phyloP scores from a whole-genome alignment of 2,329 filamentous ascomycete species.

The Stylonectria norvegica region DNA sequence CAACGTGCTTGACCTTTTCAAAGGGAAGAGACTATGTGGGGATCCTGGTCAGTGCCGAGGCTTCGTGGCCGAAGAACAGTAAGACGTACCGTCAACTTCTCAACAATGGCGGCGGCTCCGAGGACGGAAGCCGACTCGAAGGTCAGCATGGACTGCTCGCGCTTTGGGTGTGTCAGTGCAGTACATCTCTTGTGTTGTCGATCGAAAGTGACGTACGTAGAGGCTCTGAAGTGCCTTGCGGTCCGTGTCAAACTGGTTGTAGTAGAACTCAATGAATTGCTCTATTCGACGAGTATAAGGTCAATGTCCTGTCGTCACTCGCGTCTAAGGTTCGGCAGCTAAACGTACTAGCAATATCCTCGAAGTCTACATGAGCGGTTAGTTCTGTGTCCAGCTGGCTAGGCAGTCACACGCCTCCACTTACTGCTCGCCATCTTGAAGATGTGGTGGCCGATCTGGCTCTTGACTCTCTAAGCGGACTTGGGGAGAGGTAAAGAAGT shows the following conservation, averaged over 20 bases:
- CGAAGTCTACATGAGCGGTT: slow-evolving; percentile 39
- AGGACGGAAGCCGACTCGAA: slow-evolving; percentile 72
- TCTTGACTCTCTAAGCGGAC: slow-evolving; percentile 5
- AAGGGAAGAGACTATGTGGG: slow-evolving; percentile 69
- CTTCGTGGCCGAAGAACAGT: slow-evolving; percentile 7
- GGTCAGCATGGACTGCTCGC: slow-evolving; percentile 84
- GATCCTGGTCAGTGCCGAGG: background rate
- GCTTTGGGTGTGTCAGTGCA: slow-evolving; percentile 46
- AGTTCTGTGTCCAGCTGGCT: slow-evolving; percentile 14
- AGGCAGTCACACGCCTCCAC: slow-evolving; percentile 5
- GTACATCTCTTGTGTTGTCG: no score
- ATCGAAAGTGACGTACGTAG: slow-evolving; percentile 71
- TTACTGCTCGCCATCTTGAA: slow-evolving; percentile 27
- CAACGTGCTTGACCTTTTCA: slow-evolving; percentile 73
- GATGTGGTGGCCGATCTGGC: slow-evolving; percentile 11
- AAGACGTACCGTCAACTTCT: slow-evolving; percentile 72
- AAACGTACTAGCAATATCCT: slow-evolving; percentile 46
- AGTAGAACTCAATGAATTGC: slow-evolving; percentile 89
- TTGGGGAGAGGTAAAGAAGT: slow-evolving; percentile 3
- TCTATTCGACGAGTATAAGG: slow-evolving; percentile 47
- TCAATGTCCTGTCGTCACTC: slow-evolving; percentile 4
- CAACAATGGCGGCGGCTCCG: slow-evolving; percentile 64
- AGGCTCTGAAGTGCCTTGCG: slow-evolving; percentile 63
- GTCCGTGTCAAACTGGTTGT: slow-evolving; percentile 77
- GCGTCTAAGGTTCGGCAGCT: slow-evolving; percentile 3